phyloP scores from a whole-genome alignment of 2,329 filamentous ascomycete genomes.

The Epicoccum sorghinum region DNA sequence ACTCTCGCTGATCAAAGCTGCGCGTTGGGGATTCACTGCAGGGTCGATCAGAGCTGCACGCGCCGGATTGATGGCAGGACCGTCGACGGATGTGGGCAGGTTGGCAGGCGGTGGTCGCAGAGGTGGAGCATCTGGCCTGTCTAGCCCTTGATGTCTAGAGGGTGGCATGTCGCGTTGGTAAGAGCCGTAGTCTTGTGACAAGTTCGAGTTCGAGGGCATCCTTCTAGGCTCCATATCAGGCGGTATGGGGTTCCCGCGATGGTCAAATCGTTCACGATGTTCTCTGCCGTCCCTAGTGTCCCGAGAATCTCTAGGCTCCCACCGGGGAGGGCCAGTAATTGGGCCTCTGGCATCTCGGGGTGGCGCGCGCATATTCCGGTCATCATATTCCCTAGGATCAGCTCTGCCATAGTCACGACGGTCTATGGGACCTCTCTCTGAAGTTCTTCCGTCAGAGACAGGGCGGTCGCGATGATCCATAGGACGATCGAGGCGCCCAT shows the following conservation, averaged over 20 bases:
- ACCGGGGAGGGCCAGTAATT: conserved; percentile 28
- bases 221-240: conserved; percentile 29
- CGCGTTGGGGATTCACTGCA: conserved; percentile 52
- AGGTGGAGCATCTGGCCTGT: conserved; percentile 29
- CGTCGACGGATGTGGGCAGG: conserved; percentile 23
- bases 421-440: conserved; percentile 40
- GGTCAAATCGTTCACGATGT: conserved; percentile 38
- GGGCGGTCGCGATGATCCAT: conserved; percentile 48
- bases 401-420: conserved; percentile 41
- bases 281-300: conserved; percentile 40
- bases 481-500: conserved; percentile 54
- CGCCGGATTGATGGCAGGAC: conserved; percentile 50
- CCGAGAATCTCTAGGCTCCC: conserved; percentile 36
- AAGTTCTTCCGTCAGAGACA: conserved; percentile 41
- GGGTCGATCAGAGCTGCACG: conserved; percentile 49
- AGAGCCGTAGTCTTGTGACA: conserved; percentile 30
- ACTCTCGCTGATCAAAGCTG: conserved; percentile 49
- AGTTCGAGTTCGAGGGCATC: conserved; percentile 29
- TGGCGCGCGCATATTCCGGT: conserved; percentile 42
- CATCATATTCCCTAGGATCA: conserved; percentile 45
- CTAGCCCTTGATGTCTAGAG: conserved; percentile 24
- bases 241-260: conserved; percentile 32
- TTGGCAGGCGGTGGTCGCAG: conserved; percentile 24
- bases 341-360: conserved; percentile 37
- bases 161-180: conserved; percentile 37